Conservation (phyloP, 495 filamentous ascomycete species). For the Aspergillus carlsbadensis region DNA sequence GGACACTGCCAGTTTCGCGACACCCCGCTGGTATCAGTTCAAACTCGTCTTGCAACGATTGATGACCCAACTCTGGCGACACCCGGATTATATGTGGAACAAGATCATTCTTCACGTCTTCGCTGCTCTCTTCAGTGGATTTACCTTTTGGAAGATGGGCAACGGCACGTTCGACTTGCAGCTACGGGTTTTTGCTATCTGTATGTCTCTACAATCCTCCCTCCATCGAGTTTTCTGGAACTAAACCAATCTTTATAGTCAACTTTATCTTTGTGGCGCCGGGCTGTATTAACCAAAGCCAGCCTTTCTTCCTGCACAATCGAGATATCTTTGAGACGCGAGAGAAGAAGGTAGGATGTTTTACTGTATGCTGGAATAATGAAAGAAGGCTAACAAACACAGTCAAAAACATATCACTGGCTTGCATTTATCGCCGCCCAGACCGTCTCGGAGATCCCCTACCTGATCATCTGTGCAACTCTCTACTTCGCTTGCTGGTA, state of each 20-base stretch:
- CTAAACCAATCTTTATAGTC: slow-evolving; percentile 23
- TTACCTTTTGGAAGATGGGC: slow-evolving; percentile 48
- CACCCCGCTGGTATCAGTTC: slow-evolving; percentile 48
- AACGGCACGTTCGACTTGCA: slow-evolving; percentile 39
- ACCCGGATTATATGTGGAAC: slow-evolving; percentile 50
- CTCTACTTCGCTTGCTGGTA: slow-evolving; percentile 62
- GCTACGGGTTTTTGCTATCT: slow-evolving; percentile 58
- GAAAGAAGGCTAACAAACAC: slow-evolving; percentile 54
- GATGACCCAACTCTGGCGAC: slow-evolving; percentile 84
- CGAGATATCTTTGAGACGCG: slow-evolving; percentile 70
- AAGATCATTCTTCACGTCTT: slow-evolving; percentile 44
- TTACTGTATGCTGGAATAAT: slow-evolving; percentile 49
- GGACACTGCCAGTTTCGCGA: slow-evolving; percentile 49
- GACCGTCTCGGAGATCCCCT: slow-evolving; percentile 59
- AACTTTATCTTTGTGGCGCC: slow-evolving; percentile 69
- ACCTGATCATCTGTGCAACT: slow-evolving; percentile 54
- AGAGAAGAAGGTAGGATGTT: slow-evolving; percentile 61
- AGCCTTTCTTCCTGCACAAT: slow-evolving; percentile 79
- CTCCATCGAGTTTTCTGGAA: neutral
- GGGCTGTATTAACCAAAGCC: slow-evolving; percentile 86
- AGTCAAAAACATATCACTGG: slow-evolving; percentile 60
- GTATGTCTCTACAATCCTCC: neutral
- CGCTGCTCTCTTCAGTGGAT: slow-evolving; percentile 41
- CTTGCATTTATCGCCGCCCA: slow-evolving; percentile 43
- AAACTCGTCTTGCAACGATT: slow-evolving; percentile 55